Conservation (phyloP, 1,284 basidiomycete species). For the Apiotrichum brassicae region DNA sequence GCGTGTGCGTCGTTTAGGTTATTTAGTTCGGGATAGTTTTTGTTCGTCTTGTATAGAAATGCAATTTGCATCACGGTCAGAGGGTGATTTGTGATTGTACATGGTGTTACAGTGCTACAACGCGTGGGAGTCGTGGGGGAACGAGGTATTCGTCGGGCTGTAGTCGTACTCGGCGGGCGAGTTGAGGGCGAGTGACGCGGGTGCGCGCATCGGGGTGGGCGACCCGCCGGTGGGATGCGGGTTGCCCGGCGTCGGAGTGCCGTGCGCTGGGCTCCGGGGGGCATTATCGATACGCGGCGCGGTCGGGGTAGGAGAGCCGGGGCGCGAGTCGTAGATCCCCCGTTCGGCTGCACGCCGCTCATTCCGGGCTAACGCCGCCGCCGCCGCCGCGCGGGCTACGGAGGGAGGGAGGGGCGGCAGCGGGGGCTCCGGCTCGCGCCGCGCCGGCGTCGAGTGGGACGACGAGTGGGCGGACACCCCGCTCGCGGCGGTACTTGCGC, state of each 20-base stretch:
- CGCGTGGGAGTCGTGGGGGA: neutral
- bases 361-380: slow-evolving; percentile 1
- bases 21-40: slow-evolving; percentile 2
- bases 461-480: neutral
- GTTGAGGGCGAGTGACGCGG: neutral
- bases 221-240: neutral
- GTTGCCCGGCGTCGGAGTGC: neutral
- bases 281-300: neutral
- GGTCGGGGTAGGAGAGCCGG: neutral
- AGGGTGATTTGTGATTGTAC: too few relatives aligned
- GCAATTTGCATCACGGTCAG: neutral
- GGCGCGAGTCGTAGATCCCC: neutral
- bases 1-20: too few relatives aligned
- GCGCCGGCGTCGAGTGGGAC: neutral
- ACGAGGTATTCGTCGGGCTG: neutral
- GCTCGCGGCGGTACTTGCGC: neutral
- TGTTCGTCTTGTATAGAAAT: slow-evolving; percentile 10
- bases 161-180: neutral
- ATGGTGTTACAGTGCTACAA: neutral
- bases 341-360: slow-evolving; percentile 2
- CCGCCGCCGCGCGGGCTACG: slow-evolving; percentile 4
- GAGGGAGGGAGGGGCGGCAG: slow-evolving; percentile 1
- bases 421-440: neutral
- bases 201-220: neutral
- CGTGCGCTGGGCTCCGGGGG: neutral